Evolutionary conservation across 441 rosid species (phyloP), one percentile per base, ranked within the genome.

Genomic region (Dalechampia spathulata): DNA sequence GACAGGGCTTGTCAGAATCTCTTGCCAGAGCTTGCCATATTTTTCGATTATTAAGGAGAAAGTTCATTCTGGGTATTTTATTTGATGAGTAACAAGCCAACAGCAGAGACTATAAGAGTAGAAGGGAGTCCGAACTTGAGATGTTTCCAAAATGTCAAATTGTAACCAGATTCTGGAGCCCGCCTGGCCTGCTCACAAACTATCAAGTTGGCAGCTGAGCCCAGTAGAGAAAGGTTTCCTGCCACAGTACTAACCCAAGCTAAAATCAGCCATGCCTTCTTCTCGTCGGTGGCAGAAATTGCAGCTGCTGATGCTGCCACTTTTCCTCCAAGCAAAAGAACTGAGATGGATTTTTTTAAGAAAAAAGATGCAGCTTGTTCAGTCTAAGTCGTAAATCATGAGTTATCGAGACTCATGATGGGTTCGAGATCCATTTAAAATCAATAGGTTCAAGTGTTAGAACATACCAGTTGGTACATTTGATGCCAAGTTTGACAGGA

Each of bases 171-270:
- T 21, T 63, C 55, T 11, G 78, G 80, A 48, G 85, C 74, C 7
- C 82, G 66, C 12, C 77, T 73, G 58, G 98, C 96, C 78, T 86
- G 93, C 63, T 91, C 98, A 17, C 98, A 82, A 27, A 87, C 91
- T 39, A 87, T 87, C 79, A 87, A 64, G 70, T 87, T 91, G 6
- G 95, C 95, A 0, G 96, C 90, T 19, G 90, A 86, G 2, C 93
- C 96, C 21, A 83, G 42, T 27, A 87, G 76, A 0, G 96, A 76
- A 38, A 87, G 71, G 75, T 87, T 91, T 14, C 96, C 95, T 0
- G 89, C 85, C 14, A 87, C 80, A 0, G 90, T 79, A 65, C 96
- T 85, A 32, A 82, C 96, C 95, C 96, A 86, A 0, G 95, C 88
- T 55, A 87, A 69, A 44, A 87, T 60, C 21, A 87, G 70, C 96